Evolutionary conservation across 768 basidiomycete species (phyloP).

Genomic region (Leccinum longicurvipes): DNA sequence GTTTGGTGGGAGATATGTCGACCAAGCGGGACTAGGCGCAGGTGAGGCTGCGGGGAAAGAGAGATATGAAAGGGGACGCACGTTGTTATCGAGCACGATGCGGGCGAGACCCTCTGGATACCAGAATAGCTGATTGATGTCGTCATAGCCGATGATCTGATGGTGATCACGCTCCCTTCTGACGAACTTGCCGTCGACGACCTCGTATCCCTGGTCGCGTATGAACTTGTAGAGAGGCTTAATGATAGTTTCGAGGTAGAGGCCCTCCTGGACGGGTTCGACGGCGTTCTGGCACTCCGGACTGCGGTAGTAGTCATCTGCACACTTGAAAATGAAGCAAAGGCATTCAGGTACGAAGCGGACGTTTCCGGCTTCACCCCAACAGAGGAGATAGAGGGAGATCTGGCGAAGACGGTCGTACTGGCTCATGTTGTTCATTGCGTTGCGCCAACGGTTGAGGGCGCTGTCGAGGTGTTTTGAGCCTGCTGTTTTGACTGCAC

Average conservation of each 20-base stretch:
- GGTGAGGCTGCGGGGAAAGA: slow-evolving; percentile 5
- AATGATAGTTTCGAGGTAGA: slow-evolving; percentile 88
- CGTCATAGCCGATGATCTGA: slow-evolving; percentile 97
- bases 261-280: slow-evolving; percentile 91
- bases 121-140: slow-evolving; percentile 99
- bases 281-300: slow-evolving; percentile 94
- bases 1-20: slow-evolving; percentile 86
- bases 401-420: slow-evolving; percentile 97
- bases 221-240: slow-evolving; percentile 96
- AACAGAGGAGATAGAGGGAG: slow-evolving; percentile 92
- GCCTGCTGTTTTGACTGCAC: slow-evolving; percentile 46
- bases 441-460: slow-evolving; percentile 92
- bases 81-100: slow-evolving; percentile 86
- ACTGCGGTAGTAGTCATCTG: slow-evolving; percentile 98
- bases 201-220: slow-evolving; percentile 96
- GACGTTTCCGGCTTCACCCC: slow-evolving; percentile 98
- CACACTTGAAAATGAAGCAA: slow-evolving; percentile 99
- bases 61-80: slow-evolving; percentile 33
- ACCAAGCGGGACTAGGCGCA: slow-evolving; percentile 75
- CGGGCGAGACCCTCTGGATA: slow-evolving; percentile 96
- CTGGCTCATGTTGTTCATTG: slow-evolving; percentile 99
- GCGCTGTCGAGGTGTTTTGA: slow-evolving; percentile 91
- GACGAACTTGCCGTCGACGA: slow-evolving; percentile 92
- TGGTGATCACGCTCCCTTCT: slow-evolving; percentile 92
- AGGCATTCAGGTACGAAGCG: slow-evolving; percentile 95